A percentile compares a stretch with the other conserved stretches of the same genome.
These are phyloP conservation scores for Volvox carteri DNA, from an alignment of 163 green algal genomes.

Conservation along the genomic window DNA sequence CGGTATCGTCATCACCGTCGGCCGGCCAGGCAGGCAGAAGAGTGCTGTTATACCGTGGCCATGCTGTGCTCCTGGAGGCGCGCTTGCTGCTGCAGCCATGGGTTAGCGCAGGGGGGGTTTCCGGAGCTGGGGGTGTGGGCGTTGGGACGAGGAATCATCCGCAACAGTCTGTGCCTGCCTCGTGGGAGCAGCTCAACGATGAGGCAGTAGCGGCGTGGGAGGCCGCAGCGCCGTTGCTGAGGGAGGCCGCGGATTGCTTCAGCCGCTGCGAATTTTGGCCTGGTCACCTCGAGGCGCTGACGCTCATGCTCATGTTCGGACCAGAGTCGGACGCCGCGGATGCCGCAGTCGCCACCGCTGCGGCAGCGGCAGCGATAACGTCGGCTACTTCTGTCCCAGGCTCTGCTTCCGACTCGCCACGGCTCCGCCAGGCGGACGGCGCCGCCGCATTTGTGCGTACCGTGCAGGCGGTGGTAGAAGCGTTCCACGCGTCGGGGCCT, in stretches of 20 bases:
- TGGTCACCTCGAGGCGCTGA: conserved; percentile 7
- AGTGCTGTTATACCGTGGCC: conserved; percentile 25
- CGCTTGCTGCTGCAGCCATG: conserved; percentile 26
- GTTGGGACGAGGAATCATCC: not conserved
- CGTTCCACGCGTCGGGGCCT: not conserved
- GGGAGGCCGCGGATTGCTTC: conserved; percentile 7
- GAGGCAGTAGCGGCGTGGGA: not conserved
- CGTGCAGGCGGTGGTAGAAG: not conserved
- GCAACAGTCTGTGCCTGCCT: not conserved
- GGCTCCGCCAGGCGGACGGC: not conserved
- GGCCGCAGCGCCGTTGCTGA: conserved; percentile 7
- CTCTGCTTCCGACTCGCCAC: not conserved
- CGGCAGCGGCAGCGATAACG: not conserved
- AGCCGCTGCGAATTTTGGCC: not conserved
- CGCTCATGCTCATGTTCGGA: not conserved
- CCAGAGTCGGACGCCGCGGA: not conserved
- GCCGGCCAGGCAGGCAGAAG: not conserved
- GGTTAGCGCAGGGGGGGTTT: not conserved
- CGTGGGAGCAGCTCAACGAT: not conserved
- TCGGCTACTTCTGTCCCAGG: not conserved
- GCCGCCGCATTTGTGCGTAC: not conserved
- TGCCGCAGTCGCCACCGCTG: not conserved
- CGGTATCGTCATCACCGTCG: not conserved
- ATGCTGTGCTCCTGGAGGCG: conserved; percentile 44
- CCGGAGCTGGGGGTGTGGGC: not conserved